phyloP scores from a whole-genome alignment of 768 basidiomycete genomes.

The Solioccasus polychromus region DNA sequence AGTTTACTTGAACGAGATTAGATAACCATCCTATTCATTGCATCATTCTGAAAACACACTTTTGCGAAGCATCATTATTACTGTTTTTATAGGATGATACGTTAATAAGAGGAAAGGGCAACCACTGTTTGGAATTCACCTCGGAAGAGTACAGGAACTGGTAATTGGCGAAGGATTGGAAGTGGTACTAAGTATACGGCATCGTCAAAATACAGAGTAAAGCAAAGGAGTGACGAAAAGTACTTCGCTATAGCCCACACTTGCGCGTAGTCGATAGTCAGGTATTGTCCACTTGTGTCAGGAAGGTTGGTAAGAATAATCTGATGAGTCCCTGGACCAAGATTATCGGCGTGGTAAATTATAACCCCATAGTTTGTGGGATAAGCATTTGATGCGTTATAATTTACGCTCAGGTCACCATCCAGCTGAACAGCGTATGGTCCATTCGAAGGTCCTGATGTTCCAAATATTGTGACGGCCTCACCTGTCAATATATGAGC shows the following conservation, averaged over 20 bases:
- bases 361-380: constrained; percentile 25
- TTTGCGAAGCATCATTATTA: not conserved
- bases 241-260: constrained; percentile 21
- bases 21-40: not conserved
- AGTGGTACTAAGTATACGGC: not conserved
- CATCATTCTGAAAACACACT: constrained; percentile 10
- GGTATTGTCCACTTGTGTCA: constrained; percentile 15
- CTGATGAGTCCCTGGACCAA: constrained; percentile 38
- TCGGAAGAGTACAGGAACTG: not conserved
- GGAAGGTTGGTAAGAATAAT: constrained; percentile 33
- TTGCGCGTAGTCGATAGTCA: constrained; percentile 35
- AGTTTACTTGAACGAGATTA: constrained; percentile 14
- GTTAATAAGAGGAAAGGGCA: not conserved
- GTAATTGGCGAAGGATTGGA: not conserved
- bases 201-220: not conserved
- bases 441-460: constrained; percentile 35
- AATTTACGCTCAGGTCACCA: constrained; percentile 16
- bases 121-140: constrained; percentile 1
- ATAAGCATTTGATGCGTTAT: constrained; percentile 16
- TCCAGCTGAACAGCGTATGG: constrained; percentile 37
- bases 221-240: not conserved
- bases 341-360: constrained; percentile 35
- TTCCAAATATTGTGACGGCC: constrained; percentile 45
- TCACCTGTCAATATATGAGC: constrained; percentile 32
- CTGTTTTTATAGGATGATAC: not conserved